Evolutionary conservation across 345 rosid species (phyloP), one percentile per base, ranked within the genome.

Genomic region (Eutrema heterophyllum): DNA sequence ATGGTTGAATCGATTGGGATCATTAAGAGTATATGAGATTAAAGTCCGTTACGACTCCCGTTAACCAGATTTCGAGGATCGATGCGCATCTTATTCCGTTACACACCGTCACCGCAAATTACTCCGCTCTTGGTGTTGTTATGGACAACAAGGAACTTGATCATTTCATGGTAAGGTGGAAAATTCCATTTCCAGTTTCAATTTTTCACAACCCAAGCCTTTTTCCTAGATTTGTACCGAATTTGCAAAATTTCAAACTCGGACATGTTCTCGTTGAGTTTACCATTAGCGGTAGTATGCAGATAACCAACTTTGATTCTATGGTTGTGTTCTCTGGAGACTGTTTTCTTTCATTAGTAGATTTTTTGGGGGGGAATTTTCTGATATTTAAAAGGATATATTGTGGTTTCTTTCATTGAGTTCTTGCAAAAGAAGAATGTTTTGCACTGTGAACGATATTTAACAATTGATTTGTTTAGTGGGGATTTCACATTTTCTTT

Each of bases 11-110:
- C 1, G 1, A 21, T 21, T 21, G 21, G 1, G 21, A 21, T 21
- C 21, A 21, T 21, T 21, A 21, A 21, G 21, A 21, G 21, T 21
- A 21, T 21, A 21, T 21, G 21, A 1, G 21, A 21, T 21, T 21
- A 1, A 21, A 21, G 21, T 21, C n/a, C n/a, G 82, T 94, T 56
- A 95, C 97, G 15, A 94, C 97, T 56, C 98, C 98, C 62, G 94
- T 94, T 33, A 95, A 94, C 83, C 98, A 91, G 86, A 75, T 89
- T 78, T 96, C 93, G 21, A 86, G 86, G 85, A 91, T 94, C 62
- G 98, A 94, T 63, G 88, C 93, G 2, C 98, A 94, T 83, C 81
- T 95, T 32, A 84, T 91, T 13, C 93, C 92, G 87, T 83, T 94
- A 13, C 96, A 88, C 74, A 79, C 86, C n/a, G 93, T 95, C 26